Percentiles rank a stretch among this genome's conserved stretches.
Evolutionary conservation across 495 filamentous ascomycete genomes (phyloP).

Genomic region (Daldinia vernicosa): DNA sequence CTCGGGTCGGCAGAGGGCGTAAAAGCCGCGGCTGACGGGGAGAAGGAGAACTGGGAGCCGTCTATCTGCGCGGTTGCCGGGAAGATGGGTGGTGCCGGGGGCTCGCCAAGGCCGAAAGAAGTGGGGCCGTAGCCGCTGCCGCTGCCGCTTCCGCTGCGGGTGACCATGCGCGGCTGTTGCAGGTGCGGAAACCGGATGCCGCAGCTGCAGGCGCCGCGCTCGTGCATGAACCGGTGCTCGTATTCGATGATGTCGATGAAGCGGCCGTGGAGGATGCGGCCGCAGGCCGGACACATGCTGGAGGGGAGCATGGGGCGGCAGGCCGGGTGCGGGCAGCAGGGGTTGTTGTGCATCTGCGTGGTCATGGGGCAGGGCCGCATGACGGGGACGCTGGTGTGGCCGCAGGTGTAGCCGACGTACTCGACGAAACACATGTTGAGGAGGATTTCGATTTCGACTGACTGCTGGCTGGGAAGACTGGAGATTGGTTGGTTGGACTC

Average conservation of each 20-base stretch:
- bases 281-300: slow-evolving; percentile 53
- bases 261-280: slow-evolving; percentile 51
- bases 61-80: neutral
- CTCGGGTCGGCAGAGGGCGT: neutral
- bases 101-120: neutral
- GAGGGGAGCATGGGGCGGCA: slow-evolving; percentile 40
- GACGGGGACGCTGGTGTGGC: slow-evolving; percentile 50
- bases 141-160: neutral
- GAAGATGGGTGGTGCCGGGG: neutral
- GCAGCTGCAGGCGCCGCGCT: slow-evolving; percentile 55
- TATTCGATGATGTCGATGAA: slow-evolving; percentile 52
- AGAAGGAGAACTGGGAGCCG: slow-evolving; percentile 1
- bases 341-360: slow-evolving; percentile 46
- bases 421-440: slow-evolving; percentile 55
- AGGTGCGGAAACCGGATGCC: slow-evolving; percentile 50
- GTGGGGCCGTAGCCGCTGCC: neutral
- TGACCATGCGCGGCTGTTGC: slow-evolving; percentile 43
- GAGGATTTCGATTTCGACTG: neutral
- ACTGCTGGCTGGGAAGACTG: no score
- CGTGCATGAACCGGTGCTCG: slow-evolving; percentile 60
- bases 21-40: neutral
- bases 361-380: slow-evolving; percentile 55
- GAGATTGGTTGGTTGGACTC: no score
- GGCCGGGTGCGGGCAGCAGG: slow-evolving; percentile 45
- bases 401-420: slow-evolving; percentile 56